Base-by-base conservation (phyloP, 345 rosid species). In the Bruguiera sexangula region DNA sequence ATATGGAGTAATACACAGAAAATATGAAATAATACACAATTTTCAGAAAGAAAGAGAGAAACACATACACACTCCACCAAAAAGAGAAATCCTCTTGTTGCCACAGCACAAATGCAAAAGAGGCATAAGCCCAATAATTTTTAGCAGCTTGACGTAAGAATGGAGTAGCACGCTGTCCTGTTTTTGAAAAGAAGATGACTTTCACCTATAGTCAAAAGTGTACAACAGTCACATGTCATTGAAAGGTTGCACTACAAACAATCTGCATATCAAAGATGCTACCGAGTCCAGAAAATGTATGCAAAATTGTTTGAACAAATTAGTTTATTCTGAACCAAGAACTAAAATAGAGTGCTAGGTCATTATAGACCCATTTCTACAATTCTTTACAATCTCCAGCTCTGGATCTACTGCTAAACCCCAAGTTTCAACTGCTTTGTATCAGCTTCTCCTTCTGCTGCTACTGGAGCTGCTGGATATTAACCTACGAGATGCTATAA, bases 131-230 rank as follows among this genome's bases (percentile, higher is more conserved):
- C 91, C 88, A 82, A 70, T 89, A 91, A 67, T 85, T 75, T 78
- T 85, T 88, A 52, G 93, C 92, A 76, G 86, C 85, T 69, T 86
- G 90, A 21, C 98, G 96, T 7, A 89, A 71, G 74, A 77, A 67
- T 55, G 98, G 97, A 78, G 93, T 78, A 51, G 97, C 97, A 39
- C 98, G 92, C 82, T 86, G 91, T 76, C 97, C 98, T 19, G 96
- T 87, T 82, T 89, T 85, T 70, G 98, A 91, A 90, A 94, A 89
- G 78, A 89, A 82, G 79, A 94, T 87, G 72, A 89, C 86, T 80
- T 89, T 94, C 61, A 91, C 97, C 98, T 94, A 78, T 50, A 67
- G 61, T 50, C 29, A 69, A 52, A 66, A 69, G 63, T 70, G 76
- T 30, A 65, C 48, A 70, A 57, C 26, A 24, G 73, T 72, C 24